Percentiles rank a stretch among this genome's conserved stretches.
These are phyloP conservation scores for Craspedostauros australis DNA, from an alignment of 108 stramenopile genomes.

Conservation along the genomic window DNA sequence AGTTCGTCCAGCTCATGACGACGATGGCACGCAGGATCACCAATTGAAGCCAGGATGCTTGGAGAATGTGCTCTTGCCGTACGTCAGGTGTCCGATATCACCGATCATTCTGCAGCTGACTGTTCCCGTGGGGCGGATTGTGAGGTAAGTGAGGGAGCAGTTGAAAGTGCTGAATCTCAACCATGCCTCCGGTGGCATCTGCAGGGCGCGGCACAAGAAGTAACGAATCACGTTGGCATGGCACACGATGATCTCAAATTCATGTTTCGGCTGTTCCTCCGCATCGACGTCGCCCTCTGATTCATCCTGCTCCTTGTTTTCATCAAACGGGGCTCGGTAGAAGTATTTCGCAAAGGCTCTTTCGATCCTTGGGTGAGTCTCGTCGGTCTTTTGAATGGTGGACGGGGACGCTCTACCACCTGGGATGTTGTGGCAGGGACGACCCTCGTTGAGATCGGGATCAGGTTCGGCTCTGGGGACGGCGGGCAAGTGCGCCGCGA, in stretches of 20 bases:
- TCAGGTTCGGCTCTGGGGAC: conserved; percentile 58
- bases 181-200: conserved; percentile 91
- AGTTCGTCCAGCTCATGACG: too few relatives aligned
- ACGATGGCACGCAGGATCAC: too few relatives aligned
- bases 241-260: conserved; percentile 91
- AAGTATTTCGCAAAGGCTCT: conserved; percentile 82
- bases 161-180: conserved; percentile 86
- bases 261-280: conserved; percentile 44
- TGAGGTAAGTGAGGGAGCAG: conserved; percentile 81
- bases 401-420: conserved; percentile 49
- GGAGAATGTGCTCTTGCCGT: conserved; percentile 61
- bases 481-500: conserved; percentile 50
- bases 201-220: conserved; percentile 86
- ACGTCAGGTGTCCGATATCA: conserved; percentile 82
- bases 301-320: conserved; percentile 5
- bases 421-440: conserved; percentile 72
- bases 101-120: conserved; percentile 85
- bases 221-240: conserved; percentile 97
- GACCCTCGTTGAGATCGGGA: conserved; percentile 80
- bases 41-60: conserved; percentile 75
- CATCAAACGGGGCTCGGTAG: conserved; percentile 46
- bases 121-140: conserved; percentile 76
- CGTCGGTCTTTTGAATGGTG: conserved; percentile 53
- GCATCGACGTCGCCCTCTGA: conserved; percentile 12
- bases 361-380: conserved; percentile 79